Conservation (phyloP, 768 basidiomycete genomes). For the Lenzites betulinus region DNA sequence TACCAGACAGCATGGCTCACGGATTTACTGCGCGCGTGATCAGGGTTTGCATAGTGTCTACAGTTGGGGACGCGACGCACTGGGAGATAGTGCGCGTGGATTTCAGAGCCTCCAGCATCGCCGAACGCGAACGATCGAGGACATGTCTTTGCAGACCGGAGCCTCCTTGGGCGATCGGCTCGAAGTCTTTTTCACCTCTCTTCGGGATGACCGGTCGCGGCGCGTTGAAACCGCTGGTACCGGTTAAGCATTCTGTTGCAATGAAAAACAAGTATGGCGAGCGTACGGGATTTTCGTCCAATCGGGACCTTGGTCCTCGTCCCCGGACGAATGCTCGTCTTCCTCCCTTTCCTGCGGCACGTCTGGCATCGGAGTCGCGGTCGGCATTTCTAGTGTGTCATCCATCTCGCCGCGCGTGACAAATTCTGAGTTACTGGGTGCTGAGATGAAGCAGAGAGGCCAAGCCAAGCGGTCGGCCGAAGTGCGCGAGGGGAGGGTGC, state of each 20-base stretch:
- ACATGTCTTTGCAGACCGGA: slow-evolving; percentile 81
- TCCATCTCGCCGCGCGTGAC: slow-evolving; percentile 48
- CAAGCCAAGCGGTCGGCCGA: neutral
- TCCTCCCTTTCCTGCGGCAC: slow-evolving; percentile 41
- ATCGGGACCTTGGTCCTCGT: slow-evolving; percentile 77
- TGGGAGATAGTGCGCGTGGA: slow-evolving; percentile 75
- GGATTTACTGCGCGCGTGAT: slow-evolving; percentile 54
- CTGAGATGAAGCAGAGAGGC: neutral
- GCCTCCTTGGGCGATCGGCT: slow-evolving; percentile 67
- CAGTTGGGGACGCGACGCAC: slow-evolving; percentile 41
- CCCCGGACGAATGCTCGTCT: slow-evolving; percentile 58
- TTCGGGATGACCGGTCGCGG: slow-evolving; percentile 83
- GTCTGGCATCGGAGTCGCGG: slow-evolving; percentile 34
- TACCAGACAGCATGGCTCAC: slow-evolving; percentile 84
- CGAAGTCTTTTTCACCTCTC: slow-evolving; percentile 97
- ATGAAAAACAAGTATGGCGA: neutral
- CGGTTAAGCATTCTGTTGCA: neutral
- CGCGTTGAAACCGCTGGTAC: slow-evolving; percentile 18
- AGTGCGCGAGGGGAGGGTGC: neutral
- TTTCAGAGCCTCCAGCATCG: slow-evolving; percentile 84
- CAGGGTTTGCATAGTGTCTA: neutral
- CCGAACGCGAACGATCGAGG: slow-evolving; percentile 75
- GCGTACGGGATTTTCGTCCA: slow-evolving; percentile 78
- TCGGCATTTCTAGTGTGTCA: slow-evolving; percentile 54
- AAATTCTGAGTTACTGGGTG: too few relatives aligned